A percentile compares a stretch with the other conserved stretches of the same genome.
Evolutionary conservation across 1,284 basidiomycete genomes (phyloP).

Genomic region (Inonotus hispidus): DNA sequence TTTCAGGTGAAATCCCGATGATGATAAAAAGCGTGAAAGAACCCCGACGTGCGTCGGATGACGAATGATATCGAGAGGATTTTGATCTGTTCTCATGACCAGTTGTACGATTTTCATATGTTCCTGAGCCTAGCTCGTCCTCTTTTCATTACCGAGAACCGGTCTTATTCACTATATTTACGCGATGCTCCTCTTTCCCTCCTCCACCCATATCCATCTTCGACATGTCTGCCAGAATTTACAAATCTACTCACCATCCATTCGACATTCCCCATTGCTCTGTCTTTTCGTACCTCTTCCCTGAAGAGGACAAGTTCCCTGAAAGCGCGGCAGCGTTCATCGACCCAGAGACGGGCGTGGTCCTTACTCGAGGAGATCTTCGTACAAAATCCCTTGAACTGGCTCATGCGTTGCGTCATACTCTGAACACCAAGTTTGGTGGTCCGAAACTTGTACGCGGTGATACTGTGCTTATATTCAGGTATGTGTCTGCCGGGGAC

Average conservation of each 20-base stretch:
- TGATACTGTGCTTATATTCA: constrained; percentile 43
- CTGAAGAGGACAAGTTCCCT: constrained; percentile 28
- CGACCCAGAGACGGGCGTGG: constrained; percentile 55
- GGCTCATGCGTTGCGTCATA: constrained; percentile 46
- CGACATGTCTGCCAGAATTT: constrained; percentile 22
- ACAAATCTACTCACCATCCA: constrained; percentile 25
- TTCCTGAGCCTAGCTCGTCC: too few relatives aligned
- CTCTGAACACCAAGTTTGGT: constrained; percentile 30
- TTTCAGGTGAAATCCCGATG: too few relatives aligned
- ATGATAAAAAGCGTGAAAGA: too few relatives aligned
- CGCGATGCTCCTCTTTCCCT: background rate
- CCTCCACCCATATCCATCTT: background rate
- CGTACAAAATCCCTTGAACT: constrained; percentile 52
- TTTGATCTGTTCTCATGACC: too few relatives aligned
- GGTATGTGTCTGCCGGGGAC: background rate
- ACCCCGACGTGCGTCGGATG: too few relatives aligned
- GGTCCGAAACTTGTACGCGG: constrained; percentile 30
- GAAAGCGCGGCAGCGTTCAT: constrained; percentile 51
- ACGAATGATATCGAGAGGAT: too few relatives aligned
- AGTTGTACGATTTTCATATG: too few relatives aligned
- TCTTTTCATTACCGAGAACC: too few relatives aligned
- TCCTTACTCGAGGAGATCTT: constrained; percentile 51
- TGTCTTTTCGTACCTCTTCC: constrained; percentile 27
- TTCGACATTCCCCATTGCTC: constrained; percentile 25
- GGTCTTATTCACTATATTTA: background rate